A percentile compares a stretch with the other conserved stretches of the same genome.
Evolutionary conservation across 176 grass and related monocot species (phyloP).

Genomic region (Echinochloa phyllopogon): DNA sequence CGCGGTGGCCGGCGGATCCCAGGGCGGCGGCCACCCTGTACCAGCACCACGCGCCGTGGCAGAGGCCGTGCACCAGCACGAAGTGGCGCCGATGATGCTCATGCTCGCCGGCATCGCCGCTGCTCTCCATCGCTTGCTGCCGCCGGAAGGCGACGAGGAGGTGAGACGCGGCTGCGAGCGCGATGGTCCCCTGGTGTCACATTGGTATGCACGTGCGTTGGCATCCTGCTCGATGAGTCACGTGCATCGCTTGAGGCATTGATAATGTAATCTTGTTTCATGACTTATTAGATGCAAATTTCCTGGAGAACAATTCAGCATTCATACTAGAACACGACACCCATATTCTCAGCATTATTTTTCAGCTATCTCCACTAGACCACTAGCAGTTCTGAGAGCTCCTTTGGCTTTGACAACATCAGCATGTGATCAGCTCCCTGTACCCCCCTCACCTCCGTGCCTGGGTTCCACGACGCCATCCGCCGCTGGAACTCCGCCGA

Average conservation of each 20-base stretch:
- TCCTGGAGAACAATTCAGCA: no score
- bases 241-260: no score
- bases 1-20: constrained; percentile 31
- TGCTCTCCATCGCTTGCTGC: not conserved
- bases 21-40: constrained; percentile 47
- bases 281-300: no score
- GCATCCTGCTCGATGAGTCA: no score
- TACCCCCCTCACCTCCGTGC: constrained; percentile 34
- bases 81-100: constrained; percentile 11
- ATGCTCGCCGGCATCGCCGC: not conserved
- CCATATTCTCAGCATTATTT: not conserved
- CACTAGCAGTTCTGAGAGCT: constrained; percentile 33
- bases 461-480: constrained; percentile 46
- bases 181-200: no score
- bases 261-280: no score
- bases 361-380: constrained; percentile 36
- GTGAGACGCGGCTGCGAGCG: no score
- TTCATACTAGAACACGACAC: no score
- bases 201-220: no score
- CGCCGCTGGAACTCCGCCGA: constrained; percentile 13
- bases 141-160: no score
- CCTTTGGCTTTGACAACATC: constrained; percentile 50
- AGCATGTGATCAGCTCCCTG: constrained; percentile 54
- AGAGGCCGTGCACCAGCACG: constrained; percentile 50
- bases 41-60: constrained; percentile 65